Base-by-base conservation (phyloP, 23 red algal species). In the Porphyridium purpureum region DNA sequence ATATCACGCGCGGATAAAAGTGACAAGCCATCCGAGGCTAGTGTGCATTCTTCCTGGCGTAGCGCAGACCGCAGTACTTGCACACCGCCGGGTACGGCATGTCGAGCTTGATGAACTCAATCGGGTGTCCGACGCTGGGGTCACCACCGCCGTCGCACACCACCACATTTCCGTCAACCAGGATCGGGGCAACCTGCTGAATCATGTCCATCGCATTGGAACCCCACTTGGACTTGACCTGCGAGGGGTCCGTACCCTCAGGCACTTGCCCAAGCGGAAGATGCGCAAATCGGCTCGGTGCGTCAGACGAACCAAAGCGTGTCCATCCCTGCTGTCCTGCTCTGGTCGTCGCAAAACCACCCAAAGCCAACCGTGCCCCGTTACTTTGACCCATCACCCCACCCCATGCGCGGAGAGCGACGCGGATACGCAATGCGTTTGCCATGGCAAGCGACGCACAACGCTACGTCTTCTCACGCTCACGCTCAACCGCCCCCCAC, bases 31-130 rank as follows among this genome's bases (percentile, higher is more conserved):
- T n/a, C n/a, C n/a, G n/a, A n/a, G n/a, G n/a, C n/a, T n/a, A n/a
- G n/a, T n/a, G n/a, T n/a, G n/a, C n/a, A n/a, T n/a, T n/a, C n/a
- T n/a, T n/a, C n/a, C n/a, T n/a, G n/a, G n/a, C n/a, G 40, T 70
- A 70, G 6, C 64, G 64, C 64, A 70, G 38, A 1, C 69, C 69
- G 52, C 69, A 74, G 59, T 74, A 74, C 47, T 74, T 74, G 69
- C 69, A 74, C 47, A 64, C 59, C 5, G 48, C 32, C 25, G 69
- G 69, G 24, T 74, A 46, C 7, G 22, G 40, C 5, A 23, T 51
- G 21, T 74, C 69, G n/a, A 74, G 35, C 21, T 51, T 46, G 49
- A 74, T 74, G 44, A 61, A 74, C 24, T 74, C 69, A 15, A 74
- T 74, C 41, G 69, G 69, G 47, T 74, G 69, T 5, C 69, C 69